A percentile compares a stretch with the other conserved stretches of the same genome.
Conservation (phyloP, 805 yeast genomes). For the Sugiyamaella americana region DNA sequence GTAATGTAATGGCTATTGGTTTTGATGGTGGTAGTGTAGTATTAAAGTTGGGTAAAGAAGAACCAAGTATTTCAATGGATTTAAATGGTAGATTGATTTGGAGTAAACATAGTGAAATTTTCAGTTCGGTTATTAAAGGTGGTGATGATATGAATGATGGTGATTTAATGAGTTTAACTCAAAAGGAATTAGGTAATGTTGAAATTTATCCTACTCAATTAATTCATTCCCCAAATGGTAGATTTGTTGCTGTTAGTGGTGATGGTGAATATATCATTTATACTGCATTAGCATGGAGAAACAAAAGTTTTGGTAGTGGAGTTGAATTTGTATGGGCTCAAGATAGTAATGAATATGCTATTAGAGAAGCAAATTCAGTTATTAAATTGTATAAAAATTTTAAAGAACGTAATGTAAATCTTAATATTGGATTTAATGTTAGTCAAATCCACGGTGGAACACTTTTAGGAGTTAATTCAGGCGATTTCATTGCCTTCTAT, state of each 20-base stretch:
- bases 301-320: constrained; percentile 86
- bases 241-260: constrained; percentile 94
- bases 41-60: constrained; percentile 85
- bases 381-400: constrained; percentile 78
- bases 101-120: constrained; percentile 87
- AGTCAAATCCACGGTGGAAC: constrained; percentile 82
- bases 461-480: constrained; percentile 72
- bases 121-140: constrained; percentile 72
- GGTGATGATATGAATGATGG: constrained; percentile 69
- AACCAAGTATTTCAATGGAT: constrained; percentile 91
- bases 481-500: constrained; percentile 75
- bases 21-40: constrained; percentile 93
- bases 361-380: constrained; percentile 59
- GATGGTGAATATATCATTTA: constrained; percentile 96
- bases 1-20: constrained; percentile 83
- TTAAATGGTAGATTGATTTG: constrained; percentile 85
- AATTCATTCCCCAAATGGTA: constrained; percentile 92
- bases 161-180: constrained; percentile 65
- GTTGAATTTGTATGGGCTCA: constrained; percentile 92
- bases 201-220: constrained; percentile 88
- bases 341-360: constrained; percentile 81
- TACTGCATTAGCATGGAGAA: constrained; percentile 97
- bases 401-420: constrained; percentile 60
- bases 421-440: constrained; percentile 52
- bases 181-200: constrained; percentile 88